Evolutionary conservation across 2,329 filamentous ascomycete genomes (phyloP), one percentile per base, ranked within the genome.

Genomic region (Diaporthe amygdali): DNA sequence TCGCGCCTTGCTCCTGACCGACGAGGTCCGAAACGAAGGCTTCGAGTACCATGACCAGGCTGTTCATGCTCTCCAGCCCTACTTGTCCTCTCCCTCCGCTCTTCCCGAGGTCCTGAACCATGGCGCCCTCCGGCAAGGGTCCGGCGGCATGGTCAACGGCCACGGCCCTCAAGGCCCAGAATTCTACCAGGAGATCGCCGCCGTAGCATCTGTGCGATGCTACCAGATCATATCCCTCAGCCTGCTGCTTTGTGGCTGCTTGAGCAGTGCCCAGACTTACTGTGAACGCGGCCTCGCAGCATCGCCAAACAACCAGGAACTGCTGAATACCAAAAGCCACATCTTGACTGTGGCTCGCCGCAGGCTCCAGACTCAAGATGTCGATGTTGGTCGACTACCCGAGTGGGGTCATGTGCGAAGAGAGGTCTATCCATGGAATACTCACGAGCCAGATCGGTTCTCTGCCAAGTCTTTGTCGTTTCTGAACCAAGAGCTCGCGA

Each of bases 31-130:
- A 74, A 92, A 96, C 69, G 93, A 96, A 73, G 89, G 90, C 47
- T 95, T 93, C 75, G 94, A 98, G 80, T 97, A 95, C 77, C 92
- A 96, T 78, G 90, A 94, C 20, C 84, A 89, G 75, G 91, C 92
- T 10, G 75, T 86, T 8, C 87, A 89, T 66, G 84, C 87, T 12
- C 81, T 92, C 59, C 78, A 84, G 72, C 76, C 80, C 69, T 82
- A 83, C 76, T 74, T 75, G 2, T 70, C 78, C 27, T 78, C 80
- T 2, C 78, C 81, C 1, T 72, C 84, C 8, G 34, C 41, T 22
- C 69, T 73, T 17, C 84, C 86, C 5, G 82, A 84, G 22, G 82
- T 89, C 17, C 80, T 90, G 30, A 78, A 82, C 37, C 79, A 85
- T 75, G 85, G 84, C 52, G 79, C 79, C 46, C 80, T 88, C 14